Base-by-base conservation (phyloP, 768 basidiomycete genomes). In the Floccularia luteovirens region DNA sequence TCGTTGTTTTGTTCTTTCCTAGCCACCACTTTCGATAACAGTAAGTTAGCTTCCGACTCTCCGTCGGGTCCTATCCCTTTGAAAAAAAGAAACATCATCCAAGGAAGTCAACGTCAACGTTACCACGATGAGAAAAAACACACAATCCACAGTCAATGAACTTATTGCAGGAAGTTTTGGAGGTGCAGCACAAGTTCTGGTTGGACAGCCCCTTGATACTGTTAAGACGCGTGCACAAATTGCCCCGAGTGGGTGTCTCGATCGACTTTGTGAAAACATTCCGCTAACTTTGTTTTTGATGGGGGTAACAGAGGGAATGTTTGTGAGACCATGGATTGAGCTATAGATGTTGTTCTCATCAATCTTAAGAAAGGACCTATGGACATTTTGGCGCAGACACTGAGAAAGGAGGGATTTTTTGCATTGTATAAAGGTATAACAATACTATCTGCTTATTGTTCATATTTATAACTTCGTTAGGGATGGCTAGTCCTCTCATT, bases 111-210 rank as follows among this genome's bases (percentile, higher is more conserved):
- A n/a, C n/a, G n/a, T n/a, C 27, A 28, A 28, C 14, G 14, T 8
- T 34, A 7, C 16, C 8, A 19, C 7, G 10, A 54, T 52, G 45
- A 53, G 47, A 33, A 41, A 42, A 13, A 50, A 36, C 23, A 53
- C 67, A 7, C 58, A 74, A n/a, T 62, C 73, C 32, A 88, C 84
- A 0, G 54, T 82, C 27, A 89, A 90, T 49, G 88, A 90, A 54
- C 75, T 97, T 21, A 59, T 93, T 17, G 85, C 92, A 0, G 93
- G 93, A 4, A 89, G 86, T 57, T 74, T 90, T 5, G 93, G 80
- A 23, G 94, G 94, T n/a, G 91, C 91, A 1, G 82, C 89, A 0
- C 94, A 98, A 52, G 93, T 98, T 10, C 66, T 97, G 8, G 85
- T 92, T n/a, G 91, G 93, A 2, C 93, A 94, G 49, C 90, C 89